Evolutionary conservation across 179 eudicot genomes (phyloP), one percentile per base, ranked within the genome.

Genomic region (Silene noctiflora): DNA sequence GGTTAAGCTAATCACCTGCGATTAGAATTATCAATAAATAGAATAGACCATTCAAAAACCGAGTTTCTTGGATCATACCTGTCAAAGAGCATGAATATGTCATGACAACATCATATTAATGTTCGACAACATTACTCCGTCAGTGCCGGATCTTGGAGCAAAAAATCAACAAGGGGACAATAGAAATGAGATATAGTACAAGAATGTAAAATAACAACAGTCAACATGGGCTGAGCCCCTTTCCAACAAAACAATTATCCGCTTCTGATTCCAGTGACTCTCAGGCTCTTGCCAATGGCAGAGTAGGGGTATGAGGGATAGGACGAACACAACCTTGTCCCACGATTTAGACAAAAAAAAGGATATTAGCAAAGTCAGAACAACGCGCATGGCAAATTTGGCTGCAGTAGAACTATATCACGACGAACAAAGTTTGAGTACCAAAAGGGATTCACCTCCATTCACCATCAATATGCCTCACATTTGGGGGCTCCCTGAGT

Each of bases 61-160:
- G 96, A 90, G 78, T 85, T 89, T 76, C 91, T 89, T 73, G 93
- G 71, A 78, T 91, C 91, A 81, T 85, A 93, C 82, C 98, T 93
- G 89, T 81, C 79, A 75, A 74, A 74, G 68, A 68, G 76, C 63
- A n/a, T n/a, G n/a, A n/a, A n/a, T n/a, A n/a, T n/a, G n/a, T n/a
- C n/a, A n/a, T n/a, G n/a, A n/a, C n/a, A n/a, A n/a, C n/a, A n/a
- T n/a, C n/a, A n/a, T n/a, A n/a, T n/a, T n/a, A n/a, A n/a, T n/a
- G n/a, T n/a, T n/a, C 2, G 24, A n/a, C 6, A 29, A 31, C 31
- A 64, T 46, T 31, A 31, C 13, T 33, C 17, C 9, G 8, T 3
- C 22, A 56, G 4, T 44, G 51, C 14, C 51, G 11, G 46, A 39
- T 8, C 46, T 44, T 44, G 51, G 51, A 44, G 51, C 13, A 44